A percentile compares a stretch with the other conserved stretches of the same genome.
phyloP scores from a whole-genome alignment of 139 green algal species.

The Chlorella sp. region DNA sequence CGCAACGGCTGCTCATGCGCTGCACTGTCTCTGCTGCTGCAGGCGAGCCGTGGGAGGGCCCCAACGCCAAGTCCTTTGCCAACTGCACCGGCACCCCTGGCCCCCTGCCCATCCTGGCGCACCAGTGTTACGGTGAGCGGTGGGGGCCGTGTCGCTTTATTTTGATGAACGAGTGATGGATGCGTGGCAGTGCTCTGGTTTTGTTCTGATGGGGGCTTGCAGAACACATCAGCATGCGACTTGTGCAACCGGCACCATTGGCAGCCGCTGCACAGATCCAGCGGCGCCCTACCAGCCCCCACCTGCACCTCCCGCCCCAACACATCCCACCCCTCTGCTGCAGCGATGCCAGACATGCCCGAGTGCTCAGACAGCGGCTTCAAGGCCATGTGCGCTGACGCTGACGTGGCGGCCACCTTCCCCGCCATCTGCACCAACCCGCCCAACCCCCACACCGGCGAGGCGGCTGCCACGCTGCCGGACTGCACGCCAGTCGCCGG shows the following conservation, averaged over 20 bases:
- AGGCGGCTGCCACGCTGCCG: too few relatives aligned
- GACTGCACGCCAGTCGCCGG: too few relatives aligned
- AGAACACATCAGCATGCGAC: background rate
- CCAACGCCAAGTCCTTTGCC: background rate
- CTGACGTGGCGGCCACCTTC: constrained; percentile 16
- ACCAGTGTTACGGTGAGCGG: constrained; percentile 11
- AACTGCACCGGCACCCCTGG: background rate
- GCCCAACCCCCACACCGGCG: background rate
- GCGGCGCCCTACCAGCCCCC: background rate
- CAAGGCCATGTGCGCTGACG: background rate
- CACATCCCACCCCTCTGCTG: background rate
- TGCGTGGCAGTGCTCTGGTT: too few relatives aligned
- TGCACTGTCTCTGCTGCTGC: too few relatives aligned
- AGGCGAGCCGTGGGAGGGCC: background rate
- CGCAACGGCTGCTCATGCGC: too few relatives aligned
- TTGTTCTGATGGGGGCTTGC: too few relatives aligned
- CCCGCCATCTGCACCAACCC: background rate
- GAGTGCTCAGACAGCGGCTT: background rate
- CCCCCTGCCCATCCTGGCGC: background rate
- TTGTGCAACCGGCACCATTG: too few relatives aligned
- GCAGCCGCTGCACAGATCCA: too few relatives aligned
- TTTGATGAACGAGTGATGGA: too few relatives aligned
- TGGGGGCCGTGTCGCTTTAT: too few relatives aligned
- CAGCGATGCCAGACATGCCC: constrained; percentile 12
- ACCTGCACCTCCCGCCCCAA: background rate